Conservation (phyloP, 306 rosid species). For the Vicia sativa region DNA sequence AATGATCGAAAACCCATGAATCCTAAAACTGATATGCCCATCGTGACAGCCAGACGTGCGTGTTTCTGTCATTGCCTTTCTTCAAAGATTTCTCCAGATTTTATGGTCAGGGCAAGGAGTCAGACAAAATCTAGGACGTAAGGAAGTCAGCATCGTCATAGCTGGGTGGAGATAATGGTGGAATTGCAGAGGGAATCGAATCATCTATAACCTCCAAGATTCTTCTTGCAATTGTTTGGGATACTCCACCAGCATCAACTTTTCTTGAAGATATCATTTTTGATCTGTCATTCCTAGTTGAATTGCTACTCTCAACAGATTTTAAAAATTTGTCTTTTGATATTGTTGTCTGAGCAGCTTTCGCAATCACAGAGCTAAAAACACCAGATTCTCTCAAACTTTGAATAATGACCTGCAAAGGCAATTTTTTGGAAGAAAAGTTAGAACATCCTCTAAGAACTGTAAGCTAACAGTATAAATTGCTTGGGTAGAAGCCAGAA, state of each 20-base stretch:
- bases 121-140: constrained; percentile 28
- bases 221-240: constrained; percentile 70
- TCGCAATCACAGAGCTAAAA: constrained; percentile 61
- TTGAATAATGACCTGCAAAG: constrained; percentile 72
- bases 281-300: constrained; percentile 56
- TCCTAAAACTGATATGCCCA: constrained; percentile 39
- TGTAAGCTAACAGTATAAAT: constrained; percentile 8
- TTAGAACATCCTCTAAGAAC: constrained; percentile 20
- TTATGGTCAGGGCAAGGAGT: constrained; percentile 37
- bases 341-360: constrained; percentile 57
- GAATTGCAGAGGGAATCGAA: constrained; percentile 60
- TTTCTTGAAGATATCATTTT: constrained; percentile 61
- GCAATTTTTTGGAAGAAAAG: constrained; percentile 15
- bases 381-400: constrained; percentile 81
- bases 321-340: constrained; percentile 70
- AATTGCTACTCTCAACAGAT: constrained; percentile 72
- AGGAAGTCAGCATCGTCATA: constrained; percentile 41
- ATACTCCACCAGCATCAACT: constrained; percentile 51
- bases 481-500: constrained; percentile 27
- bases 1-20: constrained; percentile 66
- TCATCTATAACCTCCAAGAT: constrained; percentile 55
- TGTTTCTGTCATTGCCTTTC: constrained; percentile 41
- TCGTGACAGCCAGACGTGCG: constrained; percentile 45
- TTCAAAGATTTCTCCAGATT: constrained; percentile 25
- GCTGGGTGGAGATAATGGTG: constrained; percentile 83